These are phyloP conservation scores for Geotrichum bryndzae DNA, from an alignment of 1,139 yeast genomes.

Conservation along the genomic window DNA sequence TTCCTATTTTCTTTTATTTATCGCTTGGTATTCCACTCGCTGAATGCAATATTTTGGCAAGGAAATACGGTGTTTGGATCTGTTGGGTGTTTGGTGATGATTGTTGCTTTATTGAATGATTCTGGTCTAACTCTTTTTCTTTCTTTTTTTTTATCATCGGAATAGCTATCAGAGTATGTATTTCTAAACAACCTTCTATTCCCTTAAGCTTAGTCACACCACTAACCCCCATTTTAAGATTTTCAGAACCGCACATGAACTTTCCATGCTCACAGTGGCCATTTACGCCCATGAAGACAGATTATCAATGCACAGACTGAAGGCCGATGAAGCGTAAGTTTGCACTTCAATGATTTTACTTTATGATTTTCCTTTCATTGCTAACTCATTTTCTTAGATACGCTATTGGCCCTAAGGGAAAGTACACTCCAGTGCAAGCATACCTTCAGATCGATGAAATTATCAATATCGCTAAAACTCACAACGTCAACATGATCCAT, in stretches of 20 bases:
- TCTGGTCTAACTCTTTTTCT: not conserved
- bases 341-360: not conserved
- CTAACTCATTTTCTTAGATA: constrained; percentile 37
- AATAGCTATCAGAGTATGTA: constrained; percentile 15
- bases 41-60: not conserved
- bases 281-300: constrained; percentile 95
- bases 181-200: not conserved
- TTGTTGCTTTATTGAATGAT: not conserved
- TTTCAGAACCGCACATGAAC: constrained; percentile 95
- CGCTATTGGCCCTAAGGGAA: constrained; percentile 84
- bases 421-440: constrained; percentile 93
- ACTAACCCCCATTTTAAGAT: constrained; percentile 37
- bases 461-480: constrained; percentile 79
- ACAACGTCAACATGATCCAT: constrained; percentile 90
- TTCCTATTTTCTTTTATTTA: not conserved
- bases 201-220: constrained; percentile 69
- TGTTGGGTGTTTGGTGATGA: not conserved
- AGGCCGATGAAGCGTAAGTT: constrained; percentile 38
- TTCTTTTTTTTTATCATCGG: not conserved
- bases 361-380: not conserved
- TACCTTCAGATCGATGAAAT: constrained; percentile 95
- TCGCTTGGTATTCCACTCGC: not conserved
- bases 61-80: not conserved
- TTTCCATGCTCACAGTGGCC: constrained; percentile 96
- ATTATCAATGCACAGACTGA: constrained; percentile 84